A percentile compares a stretch with the other conserved stretches of the same genome.
phyloP scores from a whole-genome alignment of 2,329 filamentous ascomycete genomes.

The Monosporascus cannonballus region DNA sequence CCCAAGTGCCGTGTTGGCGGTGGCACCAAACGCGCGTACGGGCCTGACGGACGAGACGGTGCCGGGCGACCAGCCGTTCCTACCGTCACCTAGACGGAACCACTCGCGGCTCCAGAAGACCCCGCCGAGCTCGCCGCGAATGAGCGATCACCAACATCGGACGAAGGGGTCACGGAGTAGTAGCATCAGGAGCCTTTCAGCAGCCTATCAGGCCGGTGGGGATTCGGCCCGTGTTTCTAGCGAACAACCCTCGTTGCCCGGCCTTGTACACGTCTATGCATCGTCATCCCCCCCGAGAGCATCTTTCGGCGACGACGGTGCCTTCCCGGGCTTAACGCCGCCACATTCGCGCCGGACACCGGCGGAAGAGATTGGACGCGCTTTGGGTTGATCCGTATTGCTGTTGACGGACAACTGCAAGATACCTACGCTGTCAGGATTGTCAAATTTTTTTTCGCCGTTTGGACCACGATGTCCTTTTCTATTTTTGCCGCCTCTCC shows the following conservation, averaged over 20 bases:
- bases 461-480: neutral
- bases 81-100: conserved; percentile 46
- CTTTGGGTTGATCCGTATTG: conserved; percentile 40
- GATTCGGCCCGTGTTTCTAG: conserved; percentile 30
- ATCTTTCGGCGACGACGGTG: conserved; percentile 39
- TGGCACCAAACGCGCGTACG: conserved; percentile 55
- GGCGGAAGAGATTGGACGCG: conserved; percentile 44
- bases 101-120: conserved; percentile 48
- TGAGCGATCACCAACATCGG: conserved; percentile 27
- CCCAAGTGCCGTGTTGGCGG: conserved; percentile 46
- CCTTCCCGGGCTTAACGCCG: conserved; percentile 41
- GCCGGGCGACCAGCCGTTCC: conserved; percentile 54
- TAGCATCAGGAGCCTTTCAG: conserved; percentile 35
- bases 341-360: conserved; percentile 36
- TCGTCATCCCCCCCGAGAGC: conserved; percentile 37
- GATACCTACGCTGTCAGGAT: too few species aligned
- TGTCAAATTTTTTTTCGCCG: too few species aligned
- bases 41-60: conserved; percentile 57
- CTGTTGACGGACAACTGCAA: neutral
- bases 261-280: conserved; percentile 37
- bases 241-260: conserved; percentile 18
- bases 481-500: too few species aligned
- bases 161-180: conserved; percentile 42
- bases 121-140: conserved; percentile 27
- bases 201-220: conserved; percentile 32